These are phyloP conservation scores for Prunus kanzakura DNA, from an alignment of 306 rosid species.

Conservation along the genomic window DNA sequence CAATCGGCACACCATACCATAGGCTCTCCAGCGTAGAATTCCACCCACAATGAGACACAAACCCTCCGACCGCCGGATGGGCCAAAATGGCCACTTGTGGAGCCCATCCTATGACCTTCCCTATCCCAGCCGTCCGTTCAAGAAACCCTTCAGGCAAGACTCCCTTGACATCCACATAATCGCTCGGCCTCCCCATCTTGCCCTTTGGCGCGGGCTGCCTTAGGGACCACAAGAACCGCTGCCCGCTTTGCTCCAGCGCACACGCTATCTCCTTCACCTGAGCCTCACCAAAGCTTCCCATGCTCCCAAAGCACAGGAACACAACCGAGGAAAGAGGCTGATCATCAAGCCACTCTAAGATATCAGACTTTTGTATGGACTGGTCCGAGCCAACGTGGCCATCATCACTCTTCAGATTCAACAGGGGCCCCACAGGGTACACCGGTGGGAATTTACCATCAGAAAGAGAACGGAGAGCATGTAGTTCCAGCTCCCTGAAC, in stretches of 20 bases:
- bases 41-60: slow-evolving; percentile 26
- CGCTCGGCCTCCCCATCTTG: neutral
- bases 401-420: neutral
- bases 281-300: neutral
- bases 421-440: slow-evolving; percentile 21
- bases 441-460: neutral
- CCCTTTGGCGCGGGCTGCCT: neutral
- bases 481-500: slow-evolving; percentile 41
- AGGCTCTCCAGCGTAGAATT: slow-evolving; percentile 22
- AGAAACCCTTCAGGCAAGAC: slow-evolving; percentile 23
- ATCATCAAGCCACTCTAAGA: slow-evolving; percentile 7
- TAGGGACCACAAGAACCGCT: slow-evolving; percentile 20
- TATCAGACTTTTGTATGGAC: neutral
- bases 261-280: slow-evolving; percentile 5
- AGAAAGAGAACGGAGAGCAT: slow-evolving; percentile 29
- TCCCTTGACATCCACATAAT: neutral
- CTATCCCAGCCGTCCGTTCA: neutral
- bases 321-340: neutral
- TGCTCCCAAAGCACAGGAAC: slow-evolving; percentile 15
- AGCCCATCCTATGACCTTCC: slow-evolving; percentile 25
- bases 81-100: slow-evolving; percentile 27
- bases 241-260: slow-evolving; percentile 2
- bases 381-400: neutral
- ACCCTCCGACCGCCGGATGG: slow-evolving; percentile 9
- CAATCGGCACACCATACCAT: slow-evolving; percentile 21